phyloP scores from a whole-genome alignment of 805 yeast genomes.

The Cyberlindnera misumaiensis region DNA sequence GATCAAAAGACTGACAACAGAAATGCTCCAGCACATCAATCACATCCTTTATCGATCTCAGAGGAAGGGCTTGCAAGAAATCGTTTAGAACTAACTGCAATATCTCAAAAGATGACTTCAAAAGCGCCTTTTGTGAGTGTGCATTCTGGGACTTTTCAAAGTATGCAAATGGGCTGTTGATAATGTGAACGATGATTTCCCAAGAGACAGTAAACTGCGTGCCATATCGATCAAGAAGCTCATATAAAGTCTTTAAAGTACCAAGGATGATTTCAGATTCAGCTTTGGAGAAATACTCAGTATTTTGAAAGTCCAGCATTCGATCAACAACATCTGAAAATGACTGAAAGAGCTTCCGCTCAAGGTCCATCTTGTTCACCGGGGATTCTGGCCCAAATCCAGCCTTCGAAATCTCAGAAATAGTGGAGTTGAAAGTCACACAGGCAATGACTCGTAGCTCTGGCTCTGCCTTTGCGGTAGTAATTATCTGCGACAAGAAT shows the following conservation, averaged over 20 bases:
- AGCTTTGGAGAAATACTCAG: conserved; percentile 37
- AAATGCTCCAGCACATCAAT: conserved; percentile 70
- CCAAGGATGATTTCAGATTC: conserved; percentile 65
- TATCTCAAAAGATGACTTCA: conserved; percentile 71
- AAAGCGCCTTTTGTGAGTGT: conserved; percentile 29
- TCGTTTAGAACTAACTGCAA: conserved; percentile 82
- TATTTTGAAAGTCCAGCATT: conserved; percentile 28
- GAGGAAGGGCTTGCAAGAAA: conserved; percentile 67
- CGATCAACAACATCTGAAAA: conserved; percentile 38
- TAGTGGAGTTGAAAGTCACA: conserved; percentile 44
- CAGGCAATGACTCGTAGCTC: conserved; percentile 43
- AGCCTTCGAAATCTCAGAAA: conserved; percentile 26
- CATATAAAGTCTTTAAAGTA: conserved; percentile 56
- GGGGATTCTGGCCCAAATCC: conserved; percentile 9
- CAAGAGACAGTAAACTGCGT: conserved; percentile 56
- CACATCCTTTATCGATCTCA: conserved; percentile 51
- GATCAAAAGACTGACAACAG: conserved; percentile 61
- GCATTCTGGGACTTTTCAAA: conserved; percentile 22
- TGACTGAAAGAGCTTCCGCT: conserved; percentile 41
- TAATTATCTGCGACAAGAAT: conserved; percentile 39
- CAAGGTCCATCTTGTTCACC: conserved; percentile 26
- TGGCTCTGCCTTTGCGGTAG: conserved; percentile 35
- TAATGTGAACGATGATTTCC: conserved; percentile 61
- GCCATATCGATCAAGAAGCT: conserved; percentile 75
- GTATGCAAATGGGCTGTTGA: conserved; percentile 48